Base-by-base conservation (phyloP, 441 rosid genomes). In the Erodium trifolium region DNA sequence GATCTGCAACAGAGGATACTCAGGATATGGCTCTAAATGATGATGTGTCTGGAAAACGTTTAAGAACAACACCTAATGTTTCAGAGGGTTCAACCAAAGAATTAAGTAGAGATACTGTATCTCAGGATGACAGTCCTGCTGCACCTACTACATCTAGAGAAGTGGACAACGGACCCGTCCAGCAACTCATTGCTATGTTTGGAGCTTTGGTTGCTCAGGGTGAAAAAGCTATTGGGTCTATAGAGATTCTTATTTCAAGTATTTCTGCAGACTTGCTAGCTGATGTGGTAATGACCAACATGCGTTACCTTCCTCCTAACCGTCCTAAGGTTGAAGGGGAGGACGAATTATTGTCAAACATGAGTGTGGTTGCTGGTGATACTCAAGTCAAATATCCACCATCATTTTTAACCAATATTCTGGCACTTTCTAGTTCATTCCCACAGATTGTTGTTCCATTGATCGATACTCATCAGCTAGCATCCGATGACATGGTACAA, bases 191-290 rank as follows among this genome's bases (percentile, higher is more conserved):
- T 77, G 87, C 86, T 65, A 87, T 90, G 98, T 90, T 95, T 63
- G 93, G 97, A 67, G 93, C 86, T 63, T 85, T 95, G 87, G 96
- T 95, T 83, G 96, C 97, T 72, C 96, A 92, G 83, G 97, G 98
- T 79, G 99, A 89, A 84, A 86, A 83, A 53, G 99, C 96, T 79
- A 81, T 88, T 80, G 89, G 86, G 68, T 84, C 90, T 70, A 74
- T 95, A 75, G 97, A 90, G 82, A 84, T 91, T 84, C 96, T 92
- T 76, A 95, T 95, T 85, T 84, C 96, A 71, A 92, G 88, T 74
- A 91, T 95, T 72, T 88, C 92, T 47, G 89, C 96, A 13, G 98
- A 95, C 87, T 85, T 92, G 81, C 90, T 95, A 66, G 96, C 98
- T 29, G 98, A 92, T 75, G 91, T 95, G 64, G 99, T 95, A 76